These are phyloP conservation scores for Sistotremastrum niveocremeum DNA, from an alignment of 768 basidiomycete species.

Conservation along the genomic window DNA sequence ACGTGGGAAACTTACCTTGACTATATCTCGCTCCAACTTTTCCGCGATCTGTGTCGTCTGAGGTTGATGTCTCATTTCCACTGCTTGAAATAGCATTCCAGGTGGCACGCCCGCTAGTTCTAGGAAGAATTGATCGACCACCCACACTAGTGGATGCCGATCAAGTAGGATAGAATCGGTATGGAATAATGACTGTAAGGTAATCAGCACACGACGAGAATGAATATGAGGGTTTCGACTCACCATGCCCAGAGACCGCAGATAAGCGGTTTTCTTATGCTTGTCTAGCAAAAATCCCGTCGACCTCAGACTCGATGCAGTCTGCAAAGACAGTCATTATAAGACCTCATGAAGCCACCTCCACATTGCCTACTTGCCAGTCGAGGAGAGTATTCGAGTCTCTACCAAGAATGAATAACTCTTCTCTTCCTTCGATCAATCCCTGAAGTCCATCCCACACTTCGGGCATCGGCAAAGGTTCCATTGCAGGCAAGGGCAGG, in stretches of 20 bases:
- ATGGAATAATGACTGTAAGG: slow-evolving; percentile 40
- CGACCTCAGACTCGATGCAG: slow-evolving; percentile 32
- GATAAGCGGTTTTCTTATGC: slow-evolving; percentile 31
- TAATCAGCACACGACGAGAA: background rate
- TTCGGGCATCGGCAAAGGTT: slow-evolving; percentile 31
- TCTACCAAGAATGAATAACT: slow-evolving; percentile 23
- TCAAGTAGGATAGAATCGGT: slow-evolving; percentile 42
- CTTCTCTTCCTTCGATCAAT: slow-evolving; percentile 43
- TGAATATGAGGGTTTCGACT: slow-evolving; percentile 3
- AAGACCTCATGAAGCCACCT: background rate
- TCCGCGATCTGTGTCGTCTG: background rate
- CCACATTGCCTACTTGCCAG: background rate
- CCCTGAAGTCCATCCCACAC: slow-evolving; percentile 38
- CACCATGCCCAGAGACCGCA: slow-evolving; percentile 56
- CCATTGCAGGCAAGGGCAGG: slow-evolving; percentile 52
- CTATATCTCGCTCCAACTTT: slow-evolving; percentile 5
- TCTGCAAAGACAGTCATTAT: background rate
- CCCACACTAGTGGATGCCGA: slow-evolving; percentile 35
- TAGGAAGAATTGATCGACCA: slow-evolving; percentile 48
- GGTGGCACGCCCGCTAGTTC: slow-evolving; percentile 43
- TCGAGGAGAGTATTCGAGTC: background rate
- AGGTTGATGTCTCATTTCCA: too few relatives aligned
- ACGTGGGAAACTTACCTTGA: background rate
- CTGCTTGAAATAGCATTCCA: background rate
- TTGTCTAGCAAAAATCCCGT: slow-evolving; percentile 33